A percentile compares a stretch with the other conserved stretches of the same genome.
Conservation (phyloP, 164 flowering plant species). For the Piper longum region DNA sequence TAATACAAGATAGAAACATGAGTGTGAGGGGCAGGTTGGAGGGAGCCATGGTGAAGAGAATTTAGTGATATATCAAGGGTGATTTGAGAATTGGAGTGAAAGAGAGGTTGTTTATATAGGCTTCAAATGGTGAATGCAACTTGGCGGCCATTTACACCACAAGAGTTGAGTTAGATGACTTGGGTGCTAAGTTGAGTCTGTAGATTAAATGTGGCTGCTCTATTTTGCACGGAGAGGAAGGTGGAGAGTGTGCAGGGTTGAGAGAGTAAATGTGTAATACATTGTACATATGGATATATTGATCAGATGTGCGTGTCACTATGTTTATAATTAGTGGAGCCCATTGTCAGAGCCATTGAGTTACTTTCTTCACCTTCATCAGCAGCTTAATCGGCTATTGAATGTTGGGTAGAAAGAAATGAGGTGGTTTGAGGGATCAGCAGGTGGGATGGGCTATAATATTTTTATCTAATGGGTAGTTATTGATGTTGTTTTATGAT, state of each 20-base stretch:
- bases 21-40: not conserved
- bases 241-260: not conserved
- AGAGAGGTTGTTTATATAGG: not conserved
- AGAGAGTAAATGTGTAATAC: not conserved
- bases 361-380: not conserved
- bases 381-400: not conserved
- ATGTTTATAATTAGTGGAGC: not conserved
- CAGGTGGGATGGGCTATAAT: not conserved
- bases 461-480: too few species aligned
- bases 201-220: not conserved
- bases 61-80: not conserved
- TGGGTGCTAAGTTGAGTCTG: not conserved
- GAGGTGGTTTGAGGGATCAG: not conserved
- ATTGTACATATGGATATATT: not conserved
- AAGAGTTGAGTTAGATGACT: not conserved
- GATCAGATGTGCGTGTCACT: not conserved
- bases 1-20: not conserved
- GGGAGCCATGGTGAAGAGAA: not conserved
- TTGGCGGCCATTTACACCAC: not conserved
- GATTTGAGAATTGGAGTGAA: not conserved
- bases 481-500: too few species aligned
- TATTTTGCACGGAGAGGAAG: not conserved
- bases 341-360: not conserved
- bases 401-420: not conserved
- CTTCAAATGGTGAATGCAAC: not conserved